Base-by-base conservation (phyloP, 257 asterid genomes). In the Solanum pinnatisectum region DNA sequence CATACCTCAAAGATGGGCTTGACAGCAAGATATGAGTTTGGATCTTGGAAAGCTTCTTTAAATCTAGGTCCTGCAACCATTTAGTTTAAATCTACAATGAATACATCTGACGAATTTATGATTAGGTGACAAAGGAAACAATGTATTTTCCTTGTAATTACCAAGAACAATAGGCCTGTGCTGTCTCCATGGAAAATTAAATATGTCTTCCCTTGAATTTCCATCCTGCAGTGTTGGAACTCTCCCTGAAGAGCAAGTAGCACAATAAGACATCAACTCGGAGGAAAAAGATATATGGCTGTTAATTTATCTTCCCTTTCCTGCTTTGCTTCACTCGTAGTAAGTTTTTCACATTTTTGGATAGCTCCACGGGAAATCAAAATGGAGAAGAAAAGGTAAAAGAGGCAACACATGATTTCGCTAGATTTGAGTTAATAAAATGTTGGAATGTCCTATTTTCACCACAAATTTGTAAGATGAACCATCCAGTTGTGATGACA, bases 141-240 rank as follows among this genome's bases (percentile, higher is more conserved):
- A 72, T 71, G 60, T 52, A 74, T 78, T 40, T 16, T 78, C 73
- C 30, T 71, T n/a, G 65, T 86, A 88, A 72, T 60, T 93, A 96
- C 99, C 99, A 84, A 97, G 98, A 90, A 95, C 92, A 88, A 97
- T 96, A 90, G 99, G 98, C 88, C 96, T 93, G 91, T 96, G 93
- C 65, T 89, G 91, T 76, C 90, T 92, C 99, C 99, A 97, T 13
- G 99, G 99, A 86, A 93, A 94, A 88, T 63, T 90, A 86, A 94
- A 94, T 89, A 96, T 91, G 88, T 88, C 90, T 93, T 97, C 99
- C 98, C 91, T 90, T 76, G 90, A 91, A 93, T 97, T 97, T 87
- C 99, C 99, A 84, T 97, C 99, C 89, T 90, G 94, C 91, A 96
- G 92, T 72, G 96, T 94, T 83, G 99, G 99, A 92, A 97, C 99